Conservation (phyloP, 805 yeast species). For the Saccharomyces mikatae region DNA sequence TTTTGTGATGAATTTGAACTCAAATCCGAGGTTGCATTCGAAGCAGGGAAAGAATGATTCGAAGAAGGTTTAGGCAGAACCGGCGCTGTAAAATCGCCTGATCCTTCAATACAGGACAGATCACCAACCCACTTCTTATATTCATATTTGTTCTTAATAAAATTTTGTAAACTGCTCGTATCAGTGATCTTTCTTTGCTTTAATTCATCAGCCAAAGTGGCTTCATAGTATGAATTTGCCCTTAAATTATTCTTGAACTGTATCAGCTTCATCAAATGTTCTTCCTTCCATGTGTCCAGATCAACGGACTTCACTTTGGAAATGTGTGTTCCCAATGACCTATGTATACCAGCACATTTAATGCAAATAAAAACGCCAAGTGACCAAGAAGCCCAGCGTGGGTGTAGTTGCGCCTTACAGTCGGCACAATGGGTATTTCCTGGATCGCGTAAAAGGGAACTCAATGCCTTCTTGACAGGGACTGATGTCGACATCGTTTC, state of each 20-base stretch:
- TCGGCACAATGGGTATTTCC: constrained; percentile 81
- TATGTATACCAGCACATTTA: constrained; percentile 90
- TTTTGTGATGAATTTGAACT: background rate
- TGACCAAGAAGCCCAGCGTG: constrained; percentile 98
- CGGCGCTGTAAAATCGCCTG: background rate
- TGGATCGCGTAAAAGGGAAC: constrained; percentile 66
- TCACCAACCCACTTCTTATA: constrained; percentile 71
- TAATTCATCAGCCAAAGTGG: constrained; percentile 36
- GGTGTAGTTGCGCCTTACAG: constrained; percentile 81
- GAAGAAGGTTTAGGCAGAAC: constrained; percentile 1
- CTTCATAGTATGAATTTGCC: constrained; percentile 82
- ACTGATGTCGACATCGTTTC: constrained; percentile 47
- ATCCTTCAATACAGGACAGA: background rate
- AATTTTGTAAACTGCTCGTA: constrained; percentile 76
- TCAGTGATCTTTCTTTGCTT: constrained; percentile 30
- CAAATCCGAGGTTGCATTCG: background rate
- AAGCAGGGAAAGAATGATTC: background rate
- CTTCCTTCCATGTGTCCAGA: constrained; percentile 93
- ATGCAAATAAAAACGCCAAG: constrained; percentile 89
- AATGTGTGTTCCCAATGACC: constrained; percentile 93
- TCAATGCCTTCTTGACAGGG: constrained; percentile 43
- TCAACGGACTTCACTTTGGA: constrained; percentile 90
- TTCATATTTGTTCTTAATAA: constrained; percentile 88
- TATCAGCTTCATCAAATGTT: constrained; percentile 73
- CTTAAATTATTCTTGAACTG: constrained; percentile 70